phyloP scores from a whole-genome alignment of 2,329 filamentous ascomycete species.

The Clonostachys sp. region DNA sequence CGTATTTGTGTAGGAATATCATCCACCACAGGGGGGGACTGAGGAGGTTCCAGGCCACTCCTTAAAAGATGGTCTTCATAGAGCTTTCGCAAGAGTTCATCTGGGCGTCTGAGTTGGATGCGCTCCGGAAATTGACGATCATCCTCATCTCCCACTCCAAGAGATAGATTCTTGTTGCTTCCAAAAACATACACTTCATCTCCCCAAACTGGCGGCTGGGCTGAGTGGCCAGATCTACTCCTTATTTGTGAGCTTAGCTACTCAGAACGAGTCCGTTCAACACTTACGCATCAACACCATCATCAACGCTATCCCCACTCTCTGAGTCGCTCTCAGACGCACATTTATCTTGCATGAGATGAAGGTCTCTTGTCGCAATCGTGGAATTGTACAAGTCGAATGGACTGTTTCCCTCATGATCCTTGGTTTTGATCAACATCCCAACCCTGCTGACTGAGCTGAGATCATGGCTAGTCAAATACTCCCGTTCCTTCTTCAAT shows the following conservation, averaged over 20 bases:
- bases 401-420: constrained; percentile 89
- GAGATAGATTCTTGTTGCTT: constrained; percentile 90
- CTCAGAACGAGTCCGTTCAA: background rate
- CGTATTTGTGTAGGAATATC: constrained; percentile 71
- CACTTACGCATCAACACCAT: constrained; percentile 20
- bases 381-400: constrained; percentile 90
- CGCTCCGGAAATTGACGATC: constrained; percentile 92
- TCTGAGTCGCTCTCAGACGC: constrained; percentile 48
- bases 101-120: constrained; percentile 69
- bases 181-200: constrained; percentile 93
- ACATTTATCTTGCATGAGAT: constrained; percentile 18
- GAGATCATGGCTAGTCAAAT: constrained; percentile 55
- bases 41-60: constrained; percentile 19
- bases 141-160: constrained; percentile 93
- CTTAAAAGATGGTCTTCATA: constrained; percentile 31
- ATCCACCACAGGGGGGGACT: constrained; percentile 15
- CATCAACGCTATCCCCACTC: constrained; percentile 41
- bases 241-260: too few relatives aligned
- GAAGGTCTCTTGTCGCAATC: constrained; percentile 70
- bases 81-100: constrained; percentile 70
- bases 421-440: constrained; percentile 88
- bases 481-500: constrained; percentile 69
- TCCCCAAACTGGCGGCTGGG: constrained; percentile 31
- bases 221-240: too few relatives aligned
- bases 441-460: constrained; percentile 59